Evolutionary conservation across 2,329 filamentous ascomycete genomes (phyloP).

Genomic region (Penicillium carneum): DNA sequence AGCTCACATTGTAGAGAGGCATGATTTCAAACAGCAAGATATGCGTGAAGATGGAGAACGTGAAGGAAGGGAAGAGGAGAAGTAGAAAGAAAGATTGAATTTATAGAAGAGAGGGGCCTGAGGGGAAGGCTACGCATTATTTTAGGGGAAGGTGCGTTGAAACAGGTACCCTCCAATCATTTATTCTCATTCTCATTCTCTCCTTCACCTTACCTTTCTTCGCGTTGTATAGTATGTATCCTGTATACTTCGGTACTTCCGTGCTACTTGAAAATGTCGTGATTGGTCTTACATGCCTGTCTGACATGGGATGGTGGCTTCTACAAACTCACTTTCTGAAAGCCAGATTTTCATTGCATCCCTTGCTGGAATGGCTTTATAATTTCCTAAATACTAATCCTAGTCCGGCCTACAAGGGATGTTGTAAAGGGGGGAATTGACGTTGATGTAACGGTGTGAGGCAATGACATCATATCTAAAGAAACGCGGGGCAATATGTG

Average conservation of each 20-base stretch:
- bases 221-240: background rate
- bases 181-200: background rate
- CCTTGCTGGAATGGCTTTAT: background rate
- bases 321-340: background rate
- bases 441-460: constrained; percentile 7
- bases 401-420: background rate
- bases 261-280: background rate
- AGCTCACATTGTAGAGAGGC: constrained; percentile 52
- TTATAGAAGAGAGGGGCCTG: constrained; percentile 4
- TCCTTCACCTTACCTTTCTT: background rate
- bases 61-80: background rate
- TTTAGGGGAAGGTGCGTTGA: constrained; percentile 9
- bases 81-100: background rate
- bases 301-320: background rate
- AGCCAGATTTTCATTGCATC: background rate
- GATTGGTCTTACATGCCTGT: constrained; percentile 3
- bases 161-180: constrained; percentile 19
- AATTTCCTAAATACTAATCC: background rate
- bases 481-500: constrained; percentile 7
- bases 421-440: background rate
- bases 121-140: constrained; percentile 5
- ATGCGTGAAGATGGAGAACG: background rate
- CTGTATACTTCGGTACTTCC: background rate
- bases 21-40: constrained; percentile 30
- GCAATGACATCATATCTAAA: constrained; percentile 12